These are phyloP conservation scores for Pseudomonodictys pantanalensis DNA, from an alignment of 495 filamentous ascomycete genomes.

Conservation along the genomic window DNA sequence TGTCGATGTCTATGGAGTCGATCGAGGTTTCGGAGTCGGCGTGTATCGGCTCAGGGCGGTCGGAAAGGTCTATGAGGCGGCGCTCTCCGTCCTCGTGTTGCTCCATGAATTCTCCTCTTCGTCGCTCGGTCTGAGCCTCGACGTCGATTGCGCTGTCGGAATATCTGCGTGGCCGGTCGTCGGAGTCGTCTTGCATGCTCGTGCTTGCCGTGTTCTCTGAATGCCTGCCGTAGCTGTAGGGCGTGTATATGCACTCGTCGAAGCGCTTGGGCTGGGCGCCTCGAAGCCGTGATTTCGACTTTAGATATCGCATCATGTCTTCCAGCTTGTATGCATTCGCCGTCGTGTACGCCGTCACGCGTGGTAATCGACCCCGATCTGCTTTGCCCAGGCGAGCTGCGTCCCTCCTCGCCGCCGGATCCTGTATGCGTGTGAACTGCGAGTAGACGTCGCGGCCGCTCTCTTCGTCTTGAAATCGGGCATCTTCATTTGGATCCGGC, in stretches of 20 bases:
- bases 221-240: conserved; percentile 65
- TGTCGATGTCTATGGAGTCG: conserved; percentile 58
- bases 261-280: conserved; percentile 84
- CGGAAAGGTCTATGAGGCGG: conserved; percentile 45
- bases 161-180: conserved; percentile 43
- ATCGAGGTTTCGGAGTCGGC: conserved; percentile 21
- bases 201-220: conserved; percentile 14
- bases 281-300: conserved; percentile 68
- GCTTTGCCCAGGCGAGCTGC: conserved; percentile 91
- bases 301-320: conserved; percentile 80
- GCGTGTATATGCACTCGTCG: conserved; percentile 95
- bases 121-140: conserved; percentile 38
- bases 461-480: conserved; percentile 76
- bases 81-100: too few species aligned
- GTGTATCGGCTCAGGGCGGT: conserved; percentile 5
- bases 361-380: conserved; percentile 78
- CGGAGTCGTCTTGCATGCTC: conserved; percentile 37
- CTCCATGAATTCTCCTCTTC: too few species aligned
- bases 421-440: conserved; percentile 92
- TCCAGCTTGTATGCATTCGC: conserved; percentile 87
- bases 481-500: conserved; percentile 80
- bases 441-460: conserved; percentile 94
- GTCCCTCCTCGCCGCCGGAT: conserved; percentile 88
- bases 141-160: conserved; percentile 47
- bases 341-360: conserved; percentile 95